These are phyloP conservation scores for Orobanche coerulescens DNA, from an alignment of 257 asterid genomes.

Conservation along the genomic window DNA sequence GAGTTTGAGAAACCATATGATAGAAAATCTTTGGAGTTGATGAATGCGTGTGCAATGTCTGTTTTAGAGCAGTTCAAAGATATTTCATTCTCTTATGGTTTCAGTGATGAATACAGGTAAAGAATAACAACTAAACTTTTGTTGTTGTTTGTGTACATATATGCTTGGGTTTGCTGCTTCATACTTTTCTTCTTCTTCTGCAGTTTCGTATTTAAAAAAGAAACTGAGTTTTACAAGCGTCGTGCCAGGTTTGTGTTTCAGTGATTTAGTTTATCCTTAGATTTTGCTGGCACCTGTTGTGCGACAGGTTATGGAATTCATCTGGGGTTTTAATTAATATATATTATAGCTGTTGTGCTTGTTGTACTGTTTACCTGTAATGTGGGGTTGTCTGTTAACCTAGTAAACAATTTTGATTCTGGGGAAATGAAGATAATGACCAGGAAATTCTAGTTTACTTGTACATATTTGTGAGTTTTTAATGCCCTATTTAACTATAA, in stretches of 20 bases:
- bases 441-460: not conserved
- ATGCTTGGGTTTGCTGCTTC: not conserved
- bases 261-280: not conserved
- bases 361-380: not conserved
- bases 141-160: not conserved
- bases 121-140: not conserved
- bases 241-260: slow-evolving; percentile 57
- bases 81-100: slow-evolving; percentile 60
- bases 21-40: slow-evolving; percentile 45
- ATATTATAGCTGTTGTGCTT: not conserved
- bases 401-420: not conserved
- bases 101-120: slow-evolving; percentile 68
- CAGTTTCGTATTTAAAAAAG: slow-evolving; percentile 69
- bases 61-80: slow-evolving; percentile 75
- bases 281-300: not conserved
- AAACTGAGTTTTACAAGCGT: slow-evolving; percentile 68
- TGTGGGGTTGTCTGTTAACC: too few species aligned
- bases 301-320: not conserved
- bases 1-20: slow-evolving; percentile 71
- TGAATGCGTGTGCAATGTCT: slow-evolving; percentile 66
- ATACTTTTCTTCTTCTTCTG: slow-evolving; percentile 9
- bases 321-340: not conserved
- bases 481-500: not conserved
- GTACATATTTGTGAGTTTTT: not conserved
- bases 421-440: not conserved